These are phyloP conservation scores for Discostella stelligeroides DNA, from an alignment of 108 stramenopile species.

Conservation along the genomic window DNA sequence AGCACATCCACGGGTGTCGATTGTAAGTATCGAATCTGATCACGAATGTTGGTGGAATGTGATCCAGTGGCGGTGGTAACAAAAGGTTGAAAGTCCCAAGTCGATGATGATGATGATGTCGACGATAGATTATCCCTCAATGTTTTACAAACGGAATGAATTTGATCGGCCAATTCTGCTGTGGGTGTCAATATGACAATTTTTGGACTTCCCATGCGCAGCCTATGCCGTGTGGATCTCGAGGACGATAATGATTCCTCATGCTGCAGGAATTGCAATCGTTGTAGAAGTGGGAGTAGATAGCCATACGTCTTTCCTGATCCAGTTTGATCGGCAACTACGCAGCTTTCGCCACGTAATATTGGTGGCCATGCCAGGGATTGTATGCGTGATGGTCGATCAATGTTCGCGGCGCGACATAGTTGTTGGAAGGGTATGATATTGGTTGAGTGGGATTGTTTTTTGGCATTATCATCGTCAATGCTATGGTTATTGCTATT, in stretches of 20 bases:
- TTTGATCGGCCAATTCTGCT: slow-evolving; percentile 92
- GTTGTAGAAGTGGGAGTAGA: slow-evolving; percentile 78
- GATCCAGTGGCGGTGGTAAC: slow-evolving; percentile 77
- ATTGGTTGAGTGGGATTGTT: background rate
- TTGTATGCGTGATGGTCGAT: slow-evolving; percentile 78
- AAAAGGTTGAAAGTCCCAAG: slow-evolving; percentile 37
- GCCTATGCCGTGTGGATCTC: too few relatives aligned
- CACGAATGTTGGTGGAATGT: slow-evolving; percentile 69
- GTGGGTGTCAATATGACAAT: slow-evolving; percentile 88
- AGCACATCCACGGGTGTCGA: slow-evolving; percentile 78
- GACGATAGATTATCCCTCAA: slow-evolving; percentile 37
- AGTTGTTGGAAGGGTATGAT: slow-evolving; percentile 47
- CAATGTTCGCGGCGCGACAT: slow-evolving; percentile 63
- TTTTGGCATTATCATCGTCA: slow-evolving; percentile 9
- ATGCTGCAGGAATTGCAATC: slow-evolving; percentile 11
- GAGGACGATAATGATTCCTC: too few relatives aligned
- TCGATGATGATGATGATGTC: slow-evolving; percentile 48
- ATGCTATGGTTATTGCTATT: too few relatives aligned
- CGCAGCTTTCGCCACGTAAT: slow-evolving; percentile 63
- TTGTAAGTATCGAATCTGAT: slow-evolving; percentile 80
- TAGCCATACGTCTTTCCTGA: slow-evolving; percentile 93
- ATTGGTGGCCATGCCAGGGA: slow-evolving; percentile 80
- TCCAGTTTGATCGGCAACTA: slow-evolving; percentile 95
- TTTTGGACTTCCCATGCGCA: slow-evolving; percentile 56
- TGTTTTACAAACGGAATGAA: slow-evolving; percentile 60